Base-by-base conservation (phyloP, 768 basidiomycete species). In the Panellus pusillus region DNA sequence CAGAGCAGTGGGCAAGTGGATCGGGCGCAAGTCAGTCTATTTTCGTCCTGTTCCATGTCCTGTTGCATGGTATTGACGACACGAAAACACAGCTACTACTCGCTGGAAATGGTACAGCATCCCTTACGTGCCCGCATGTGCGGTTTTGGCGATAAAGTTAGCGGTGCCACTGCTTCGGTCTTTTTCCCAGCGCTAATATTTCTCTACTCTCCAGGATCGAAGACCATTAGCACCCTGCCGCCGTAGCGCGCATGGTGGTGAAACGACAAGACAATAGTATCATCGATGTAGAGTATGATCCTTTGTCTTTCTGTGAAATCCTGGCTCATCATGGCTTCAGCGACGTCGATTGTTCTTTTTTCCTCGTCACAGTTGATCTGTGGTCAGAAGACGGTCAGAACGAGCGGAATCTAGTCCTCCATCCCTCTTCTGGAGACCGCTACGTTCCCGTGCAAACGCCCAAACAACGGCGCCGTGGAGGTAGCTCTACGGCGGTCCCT, bases 111-210 rank as follows among this genome's bases (percentile, higher is more conserved):
- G 63, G 80, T 91, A 3, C 95, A 97, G 67, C 83, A 95, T 62
- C 94, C 95, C 37, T 70, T 91, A 43, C 83, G 94, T 39, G 95
- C 94, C 44, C 83, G 94, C 60, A 95, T 95, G 87, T 96, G 94
- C 68, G 95, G 95, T 11, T 95, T 96, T 69, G 94, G 94, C 41
- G 93, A 97, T 77, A 96, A 95, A 78, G 93, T 93, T 61, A 55
- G 66, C 61, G 19, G 45, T 50, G 58, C 61, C 57, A 60, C 24
- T 44, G 54, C 43, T 36, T 50, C 60, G 49, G 35, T 42, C 41
- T 44, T 24, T 6, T 18, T 46, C 55, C 50, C 60, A 44, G 37
- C 39, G 3, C 54, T 58, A 36, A 61, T 54, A 46, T 54, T 49
- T 52, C 60, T 20, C 55, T 50, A 62, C 56, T 52, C 48, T 18